Evolutionary conservation across 2,329 filamentous ascomycete species (phyloP), one percentile per base, ranked within the genome.

Genomic region (Dothideomycetes sp.): DNA sequence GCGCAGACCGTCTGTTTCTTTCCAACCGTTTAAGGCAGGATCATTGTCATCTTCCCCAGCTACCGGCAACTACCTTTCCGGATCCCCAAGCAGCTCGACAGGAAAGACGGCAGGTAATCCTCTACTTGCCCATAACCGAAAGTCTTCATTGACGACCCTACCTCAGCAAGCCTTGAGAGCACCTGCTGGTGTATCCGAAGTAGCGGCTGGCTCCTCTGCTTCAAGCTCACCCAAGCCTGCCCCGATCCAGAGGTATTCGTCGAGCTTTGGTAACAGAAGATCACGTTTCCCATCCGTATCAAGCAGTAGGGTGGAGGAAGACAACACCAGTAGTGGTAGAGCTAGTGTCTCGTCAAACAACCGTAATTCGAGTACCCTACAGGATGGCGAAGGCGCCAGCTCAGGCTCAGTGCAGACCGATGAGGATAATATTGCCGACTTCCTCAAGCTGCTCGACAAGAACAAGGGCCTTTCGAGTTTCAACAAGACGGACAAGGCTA

Each of bases 21-120:
- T 95, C 53, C 85, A 93, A 52, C 88, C 89, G 0, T 98, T 98
- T 68, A 98, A 98, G 62, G 85, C 88, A 11, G 89, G 89, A 9
- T 93, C 89, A 1, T 69, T 96, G n/a, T 94, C 88, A 2, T 86
- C 84, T 4, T 95, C 88, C 4, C 89, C 88, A 13, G 69, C 72
- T n/a, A 63, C 67, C 20, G 62, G 55, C n/a, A 47, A 67, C 4
- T 64, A 69, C 28, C 63, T 71, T 28, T 67, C 68, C n/a, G 64
- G 65, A 5, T 77, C 73, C 6, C 74, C 73, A 20, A 65, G 71
- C 45, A 69, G 64, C 17, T 66, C 65, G 2, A 51, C 68, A 17
- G 60, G 62, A 39, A 62, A 67, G 43, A 51, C 59, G 3, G 58
- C 60, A 7, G 43, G 36, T 12, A 31, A 38, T 13, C 29, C 31